Base-by-base conservation (phyloP, 495 filamentous ascomycete species). In the Cercophora scortea region DNA sequence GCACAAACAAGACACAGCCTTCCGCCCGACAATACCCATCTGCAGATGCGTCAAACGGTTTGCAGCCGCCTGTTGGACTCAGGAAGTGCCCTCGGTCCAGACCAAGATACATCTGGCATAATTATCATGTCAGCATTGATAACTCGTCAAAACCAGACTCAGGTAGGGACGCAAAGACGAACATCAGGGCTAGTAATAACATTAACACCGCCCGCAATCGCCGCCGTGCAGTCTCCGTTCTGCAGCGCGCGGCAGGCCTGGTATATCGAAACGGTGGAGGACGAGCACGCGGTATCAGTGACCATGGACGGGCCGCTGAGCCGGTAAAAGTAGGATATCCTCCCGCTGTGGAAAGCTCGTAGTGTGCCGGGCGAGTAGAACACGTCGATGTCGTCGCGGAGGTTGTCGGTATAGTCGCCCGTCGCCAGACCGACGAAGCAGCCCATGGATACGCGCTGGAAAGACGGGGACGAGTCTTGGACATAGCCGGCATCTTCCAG, bases 401-500 rank as follows among this genome's bases (percentile, higher is more conserved):
- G 81, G 63, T 90, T 90, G 51, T 91, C 89, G 61, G 80, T 75
- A 70, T 86, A 92, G 56, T 92, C 89, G 53, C 89, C 84, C 61
- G 82, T 87, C 4, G 87, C 86, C 64, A 86, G 81, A 32, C 89
- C 89, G 60, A 89, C 89, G 65, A 88, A 94, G 13, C 81, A 83
- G 15, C 87, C 89, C 42, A 90, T 81, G 1, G 88, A 78, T 59
- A 87, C 76, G n/a, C 82, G 74, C 57, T 85, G 81, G 0, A 84
- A 87, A 4, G 85, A 86, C 1, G 83, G 83, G 0, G 89, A 89
- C 39, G 79, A 72, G 59, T 89, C 81, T 0, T 87, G 82, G 10
- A 89, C 84, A 56, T 85, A 83, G 0, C 89, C 89, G 32, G 86
- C 81, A 79, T 84, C 83, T 63, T 92, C 89, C 1, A 94, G 71